phyloP scores from a whole-genome alignment of 345 rosid species.

The Euphorbia pulcherrima region DNA sequence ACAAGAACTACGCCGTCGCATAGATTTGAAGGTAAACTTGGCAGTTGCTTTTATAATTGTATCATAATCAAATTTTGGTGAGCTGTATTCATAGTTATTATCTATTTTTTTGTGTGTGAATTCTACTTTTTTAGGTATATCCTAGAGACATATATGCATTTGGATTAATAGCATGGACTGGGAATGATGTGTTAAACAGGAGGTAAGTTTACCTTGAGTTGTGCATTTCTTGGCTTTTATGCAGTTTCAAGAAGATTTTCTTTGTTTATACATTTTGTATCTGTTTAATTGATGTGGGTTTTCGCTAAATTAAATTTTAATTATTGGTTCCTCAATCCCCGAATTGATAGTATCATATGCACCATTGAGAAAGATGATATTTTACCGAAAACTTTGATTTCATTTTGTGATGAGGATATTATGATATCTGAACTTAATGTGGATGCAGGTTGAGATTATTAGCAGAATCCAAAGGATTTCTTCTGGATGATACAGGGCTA shows the following conservation, averaged over 20 bases:
- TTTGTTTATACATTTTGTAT: not conserved
- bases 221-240: not conserved
- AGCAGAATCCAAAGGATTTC: slow-evolving; percentile 82
- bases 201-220: slow-evolving; percentile 39
- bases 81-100: not conserved
- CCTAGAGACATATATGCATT: slow-evolving; percentile 84
- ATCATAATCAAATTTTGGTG: not conserved
- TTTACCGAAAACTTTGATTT: not conserved
- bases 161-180: slow-evolving; percentile 95
- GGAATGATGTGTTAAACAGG: slow-evolving; percentile 85
- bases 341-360: no score
- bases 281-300: not conserved
- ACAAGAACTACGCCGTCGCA: slow-evolving; percentile 67
- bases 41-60: not conserved
- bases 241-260: no score
- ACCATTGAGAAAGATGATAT: not conserved
- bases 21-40: slow-evolving; percentile 77
- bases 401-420: not conserved
- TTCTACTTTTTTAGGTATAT: slow-evolving; percentile 51
- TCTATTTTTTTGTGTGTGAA: not conserved
- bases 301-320: not conserved
- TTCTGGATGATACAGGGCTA: slow-evolving; percentile 86
- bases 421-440: not conserved
- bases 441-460: slow-evolving; percentile 76
- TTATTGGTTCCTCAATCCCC: no score